Percentiles rank a stretch among this genome's conserved stretches.
These are phyloP conservation scores for Sugiyamaella novakii DNA, from an alignment of 1,139 yeast species.

Conservation along the genomic window DNA sequence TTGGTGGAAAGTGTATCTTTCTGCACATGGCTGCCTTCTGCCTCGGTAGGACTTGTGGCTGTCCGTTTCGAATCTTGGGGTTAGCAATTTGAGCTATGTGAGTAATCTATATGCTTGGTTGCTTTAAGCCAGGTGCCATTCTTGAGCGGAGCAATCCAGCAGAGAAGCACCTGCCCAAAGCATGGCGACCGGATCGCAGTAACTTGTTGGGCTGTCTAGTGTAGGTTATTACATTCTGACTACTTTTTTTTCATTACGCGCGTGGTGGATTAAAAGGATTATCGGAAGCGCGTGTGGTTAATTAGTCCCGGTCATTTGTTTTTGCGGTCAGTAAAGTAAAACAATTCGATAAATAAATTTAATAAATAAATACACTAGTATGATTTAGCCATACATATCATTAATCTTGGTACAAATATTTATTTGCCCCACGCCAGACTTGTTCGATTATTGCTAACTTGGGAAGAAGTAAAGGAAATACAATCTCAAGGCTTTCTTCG, in stretches of 20 bases:
- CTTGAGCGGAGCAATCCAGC: constrained; percentile 45
- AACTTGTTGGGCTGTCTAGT: constrained; percentile 25
- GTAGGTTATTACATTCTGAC: constrained; percentile 27
- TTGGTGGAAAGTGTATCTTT: constrained; percentile 35
- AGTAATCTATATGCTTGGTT: constrained; percentile 38
- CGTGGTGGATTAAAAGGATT: too few relatives aligned
- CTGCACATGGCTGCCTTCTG: constrained; percentile 24
- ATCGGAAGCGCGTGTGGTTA: too few relatives aligned
- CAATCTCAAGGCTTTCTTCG: constrained; percentile 44
- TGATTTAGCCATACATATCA: too few relatives aligned
- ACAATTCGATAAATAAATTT: background rate
- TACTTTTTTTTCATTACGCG: constrained; percentile 26
- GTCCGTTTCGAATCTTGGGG: constrained; percentile 44
- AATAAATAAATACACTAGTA: constrained; percentile 11
- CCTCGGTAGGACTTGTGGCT: constrained; percentile 31
- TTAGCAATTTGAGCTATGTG: constrained; percentile 36
- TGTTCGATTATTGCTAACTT: constrained; percentile 31
- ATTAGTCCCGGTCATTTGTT: too few relatives aligned
- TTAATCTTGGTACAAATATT: constrained; percentile 26
- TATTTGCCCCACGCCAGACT: constrained; percentile 34
- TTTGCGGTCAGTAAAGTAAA: too few relatives aligned
- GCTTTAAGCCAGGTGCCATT: constrained; percentile 36
- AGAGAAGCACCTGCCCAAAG: constrained; percentile 40
- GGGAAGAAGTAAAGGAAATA: constrained; percentile 49
- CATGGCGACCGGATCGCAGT: constrained; percentile 43